phyloP scores from a whole-genome alignment of 108 stramenopile genomes.

The Skeletonema marinoi region DNA sequence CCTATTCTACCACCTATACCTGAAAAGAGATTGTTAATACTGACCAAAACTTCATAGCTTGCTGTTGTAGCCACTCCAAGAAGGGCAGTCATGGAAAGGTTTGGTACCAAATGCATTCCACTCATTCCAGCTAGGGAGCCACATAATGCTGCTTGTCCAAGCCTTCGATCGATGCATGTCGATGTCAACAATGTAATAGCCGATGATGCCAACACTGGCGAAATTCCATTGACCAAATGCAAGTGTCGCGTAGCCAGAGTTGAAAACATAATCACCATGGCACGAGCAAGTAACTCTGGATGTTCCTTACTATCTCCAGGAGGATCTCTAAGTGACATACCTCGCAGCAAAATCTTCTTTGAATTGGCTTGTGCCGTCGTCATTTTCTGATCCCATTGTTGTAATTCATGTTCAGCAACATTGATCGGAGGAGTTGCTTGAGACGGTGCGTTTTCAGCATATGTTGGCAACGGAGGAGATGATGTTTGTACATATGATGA shows the following conservation, averaged over 20 bases:
- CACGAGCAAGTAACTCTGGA: conserved; percentile 26
- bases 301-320: conserved; percentile 35
- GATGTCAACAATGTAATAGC: conserved; percentile 31
- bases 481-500: neutral
- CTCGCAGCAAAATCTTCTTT: neutral
- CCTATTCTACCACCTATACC: conserved; percentile 51
- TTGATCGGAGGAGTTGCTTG: conserved; percentile 7
- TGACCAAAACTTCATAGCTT: conserved; percentile 43
- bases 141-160: conserved; percentile 56
- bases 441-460: neutral
- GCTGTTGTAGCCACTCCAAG: conserved; percentile 30
- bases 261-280: conserved; percentile 13
- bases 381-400: conserved; percentile 21
- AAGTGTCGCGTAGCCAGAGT: conserved; percentile 43
- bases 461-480: neutral
- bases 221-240: conserved; percentile 1
- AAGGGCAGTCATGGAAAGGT: conserved; percentile 9
- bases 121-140: conserved; percentile 57
- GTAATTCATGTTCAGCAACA: neutral
- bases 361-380: conserved; percentile 8
- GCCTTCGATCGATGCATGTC: conserved; percentile 20
- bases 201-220: conserved; percentile 42
- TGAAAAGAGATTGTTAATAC: conserved; percentile 24
- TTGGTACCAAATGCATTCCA: conserved; percentile 17
- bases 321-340: conserved; percentile 22